These are phyloP conservation scores for Claviceps quebecensis DNA, from an alignment of 2,329 filamentous ascomycete genomes.

Conservation along the genomic window DNA sequence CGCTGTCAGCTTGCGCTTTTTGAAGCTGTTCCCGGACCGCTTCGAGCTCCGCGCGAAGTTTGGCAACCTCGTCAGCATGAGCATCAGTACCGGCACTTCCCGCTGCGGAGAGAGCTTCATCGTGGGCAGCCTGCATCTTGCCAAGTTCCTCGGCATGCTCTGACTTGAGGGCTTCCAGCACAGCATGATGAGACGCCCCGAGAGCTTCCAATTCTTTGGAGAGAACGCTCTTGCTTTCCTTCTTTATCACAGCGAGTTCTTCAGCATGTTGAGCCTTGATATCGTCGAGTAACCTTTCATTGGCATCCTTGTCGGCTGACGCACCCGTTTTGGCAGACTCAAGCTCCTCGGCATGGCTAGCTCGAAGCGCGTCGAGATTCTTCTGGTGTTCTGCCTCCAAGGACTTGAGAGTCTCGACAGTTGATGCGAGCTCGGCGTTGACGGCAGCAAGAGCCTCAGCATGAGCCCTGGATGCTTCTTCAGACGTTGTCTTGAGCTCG, in stretches of 20 bases:
- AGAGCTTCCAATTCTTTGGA: constrained; percentile 28
- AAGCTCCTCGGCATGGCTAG: constrained; percentile 44
- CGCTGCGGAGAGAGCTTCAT: constrained; percentile 16
- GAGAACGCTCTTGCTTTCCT: constrained; percentile 25
- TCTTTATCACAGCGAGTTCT: constrained; percentile 30
- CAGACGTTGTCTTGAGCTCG: constrained; percentile 28
- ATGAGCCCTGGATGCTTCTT: constrained; percentile 24
- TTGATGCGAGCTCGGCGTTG: constrained; percentile 29
- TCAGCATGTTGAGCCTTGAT: constrained; percentile 41
- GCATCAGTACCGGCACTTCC: constrained; percentile 17
- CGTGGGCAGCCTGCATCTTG: constrained; percentile 16
- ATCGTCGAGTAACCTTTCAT: constrained; percentile 36
- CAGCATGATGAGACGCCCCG: constrained; percentile 28
- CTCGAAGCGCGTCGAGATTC: constrained; percentile 39
- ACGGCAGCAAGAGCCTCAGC: constrained; percentile 27
- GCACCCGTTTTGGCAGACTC: constrained; percentile 40
- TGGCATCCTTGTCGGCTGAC: constrained; percentile 33
- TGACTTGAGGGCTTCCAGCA: constrained; percentile 28
- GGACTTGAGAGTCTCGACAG: constrained; percentile 31
- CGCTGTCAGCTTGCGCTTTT: constrained; percentile 27
- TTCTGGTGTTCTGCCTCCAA: constrained; percentile 40
- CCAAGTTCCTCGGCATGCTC: constrained; percentile 26
- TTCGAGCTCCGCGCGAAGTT: constrained; percentile 19
- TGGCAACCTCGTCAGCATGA: constrained; percentile 19
- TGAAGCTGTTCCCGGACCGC: constrained; percentile 30